Evolutionary conservation across 805 yeast genomes (phyloP).

Genomic region (Cyberlindnera sargentensis): DNA sequence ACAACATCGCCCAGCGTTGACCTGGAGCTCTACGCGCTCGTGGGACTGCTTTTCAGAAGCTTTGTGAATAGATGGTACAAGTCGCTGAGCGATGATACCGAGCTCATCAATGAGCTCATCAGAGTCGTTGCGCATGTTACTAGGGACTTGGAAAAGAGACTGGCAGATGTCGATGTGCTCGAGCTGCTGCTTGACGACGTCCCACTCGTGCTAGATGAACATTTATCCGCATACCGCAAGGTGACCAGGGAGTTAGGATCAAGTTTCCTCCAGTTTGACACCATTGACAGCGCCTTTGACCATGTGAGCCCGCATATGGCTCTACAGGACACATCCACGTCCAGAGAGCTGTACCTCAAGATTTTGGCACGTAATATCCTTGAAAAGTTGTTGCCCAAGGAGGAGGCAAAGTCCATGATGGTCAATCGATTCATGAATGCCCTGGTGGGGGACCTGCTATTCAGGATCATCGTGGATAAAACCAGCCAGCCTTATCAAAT

Average conservation of each 20-base stretch:
- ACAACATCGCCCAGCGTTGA: conserved; percentile 36
- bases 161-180: conserved; percentile 27
- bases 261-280: conserved; percentile 25
- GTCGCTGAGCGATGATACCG: conserved; percentile 33
- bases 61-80: conserved; percentile 43
- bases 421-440: conserved; percentile 33
- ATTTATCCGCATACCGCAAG: conserved; percentile 26
- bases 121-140: conserved; percentile 33
- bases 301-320: conserved; percentile 30
- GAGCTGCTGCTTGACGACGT: conserved; percentile 37
- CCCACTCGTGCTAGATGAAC: conserved; percentile 34
- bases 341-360: conserved; percentile 28
- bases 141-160: conserved; percentile 30
- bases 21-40: conserved; percentile 36
- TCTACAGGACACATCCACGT: conserved; percentile 19
- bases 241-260: conserved; percentile 25
- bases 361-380: conserved; percentile 31
- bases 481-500: conserved; percentile 45
- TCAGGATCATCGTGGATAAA: conserved; percentile 36
- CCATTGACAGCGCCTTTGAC: conserved; percentile 29
- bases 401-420: conserved; percentile 32
- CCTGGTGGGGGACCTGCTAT: conserved; percentile 35
- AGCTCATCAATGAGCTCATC: conserved; percentile 35
- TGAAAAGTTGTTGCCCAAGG: conserved; percentile 32
- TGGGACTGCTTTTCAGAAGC: conserved; percentile 39